phyloP scores from a whole-genome alignment of 2,329 filamentous ascomycete genomes.

The Capronia americana region DNA sequence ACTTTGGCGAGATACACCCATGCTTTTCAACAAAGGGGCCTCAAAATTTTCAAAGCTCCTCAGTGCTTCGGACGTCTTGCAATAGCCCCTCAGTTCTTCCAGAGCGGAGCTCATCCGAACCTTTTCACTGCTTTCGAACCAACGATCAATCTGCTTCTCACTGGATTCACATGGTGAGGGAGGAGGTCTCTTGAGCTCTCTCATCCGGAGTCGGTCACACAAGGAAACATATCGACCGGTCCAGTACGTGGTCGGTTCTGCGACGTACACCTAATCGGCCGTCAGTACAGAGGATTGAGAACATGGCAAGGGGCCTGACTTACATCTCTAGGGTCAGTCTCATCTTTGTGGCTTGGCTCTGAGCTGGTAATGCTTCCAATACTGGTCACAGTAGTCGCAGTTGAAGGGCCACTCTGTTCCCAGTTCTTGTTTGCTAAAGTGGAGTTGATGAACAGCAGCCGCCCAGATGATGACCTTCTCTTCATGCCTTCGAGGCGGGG shows the following conservation, averaged over 20 bases:
- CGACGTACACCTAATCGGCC: constrained; percentile 28
- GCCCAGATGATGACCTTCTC: constrained; percentile 9
- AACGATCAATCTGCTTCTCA: constrained; percentile 18
- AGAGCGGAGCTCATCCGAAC: constrained; percentile 26
- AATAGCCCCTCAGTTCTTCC: constrained; percentile 28
- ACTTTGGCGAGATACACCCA: constrained; percentile 16
- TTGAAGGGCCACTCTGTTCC: constrained; percentile 11
- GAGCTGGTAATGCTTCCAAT: constrained; percentile 16
- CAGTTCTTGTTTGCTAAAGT: constrained; percentile 18
- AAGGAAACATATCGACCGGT: constrained; percentile 35
- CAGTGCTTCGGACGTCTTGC: constrained; percentile 30
- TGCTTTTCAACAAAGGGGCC: constrained; percentile 21
- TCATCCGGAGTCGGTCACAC: constrained; percentile 31
- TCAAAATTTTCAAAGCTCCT: constrained; percentile 36
- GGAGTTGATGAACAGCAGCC: constrained; percentile 25
- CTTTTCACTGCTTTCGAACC: constrained; percentile 29
- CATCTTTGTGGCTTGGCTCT: constrained; percentile 3
- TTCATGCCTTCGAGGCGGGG: not conserved
- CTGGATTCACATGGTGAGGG: constrained; percentile 6
- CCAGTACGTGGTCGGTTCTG: constrained; percentile 33
- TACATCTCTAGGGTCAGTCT: constrained; percentile 25
- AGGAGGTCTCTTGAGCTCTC: constrained; percentile 14
- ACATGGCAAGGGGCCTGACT: not conserved
- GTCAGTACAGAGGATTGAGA: constrained; percentile 15
- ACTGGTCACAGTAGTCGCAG: constrained; percentile 22